Base-by-base conservation (phyloP, 2,329 filamentous ascomycete genomes). In the Ceratocystis cacaofunesta region DNA sequence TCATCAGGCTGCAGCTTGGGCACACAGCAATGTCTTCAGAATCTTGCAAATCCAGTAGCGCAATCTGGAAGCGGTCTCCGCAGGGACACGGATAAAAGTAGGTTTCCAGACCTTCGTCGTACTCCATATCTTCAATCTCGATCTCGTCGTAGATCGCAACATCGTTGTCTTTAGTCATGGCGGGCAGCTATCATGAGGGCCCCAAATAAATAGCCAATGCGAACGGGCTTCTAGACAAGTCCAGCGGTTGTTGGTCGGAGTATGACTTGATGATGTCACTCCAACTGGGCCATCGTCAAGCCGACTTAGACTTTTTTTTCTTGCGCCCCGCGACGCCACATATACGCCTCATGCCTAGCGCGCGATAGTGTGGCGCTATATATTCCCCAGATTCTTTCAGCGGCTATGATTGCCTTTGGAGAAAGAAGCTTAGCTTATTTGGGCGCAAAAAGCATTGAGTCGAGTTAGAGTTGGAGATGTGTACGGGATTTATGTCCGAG, bases 41-140 rank as follows among this genome's bases (percentile, higher is more conserved):
- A 73, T 97, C 92, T 66, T 86, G 83, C 71, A 99, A 79, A 74
- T 97, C 92, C 65, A 82, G 84, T 65, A 97, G 84, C 22, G 83
- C 83, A 72, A 94, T 96, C 78, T 96, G 89, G 78, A 99, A 99
- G 68, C 89, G 85, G 78, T 99, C 94, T 78, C 94, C 94, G 76
- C 94, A 99, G 0, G 94, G 94, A 75, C 94, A 99, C 15, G 94
- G 94, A 75, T 95, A 96, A 77, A 92, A 88, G 78, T 96, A 99
- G 71, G 96, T 87, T 75, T 96, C 87, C 50, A 91, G 82, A 3
- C 81, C 80, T 60, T 85, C 78, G 75, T 96, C 91, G 75, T 84
- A 96, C 72, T 89, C 94, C 91, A 96, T 95, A 77, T 99, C 94
- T 76, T 97, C 92, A 78, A 97, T 96, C 75, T 97, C 92, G 76